These are phyloP conservation scores for Aspergillus sp. DNA, from an alignment of 2,329 filamentous ascomycete species.

Conservation along the genomic window DNA sequence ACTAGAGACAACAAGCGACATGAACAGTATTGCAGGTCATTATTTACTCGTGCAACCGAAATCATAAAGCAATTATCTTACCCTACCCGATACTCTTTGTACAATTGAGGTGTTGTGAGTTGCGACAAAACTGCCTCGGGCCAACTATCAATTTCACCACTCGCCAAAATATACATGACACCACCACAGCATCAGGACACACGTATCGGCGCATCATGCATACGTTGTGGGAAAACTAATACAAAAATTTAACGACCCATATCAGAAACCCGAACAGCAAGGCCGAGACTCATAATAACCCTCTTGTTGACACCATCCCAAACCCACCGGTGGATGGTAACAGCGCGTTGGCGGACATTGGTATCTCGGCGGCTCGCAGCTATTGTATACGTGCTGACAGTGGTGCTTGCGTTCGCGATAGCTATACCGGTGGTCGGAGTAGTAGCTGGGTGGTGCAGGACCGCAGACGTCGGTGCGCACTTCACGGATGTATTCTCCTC, in stretches of 20 bases:
- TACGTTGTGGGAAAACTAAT: neutral
- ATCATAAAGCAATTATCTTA: neutral
- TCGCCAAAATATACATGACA: neutral
- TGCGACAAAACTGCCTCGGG: neutral
- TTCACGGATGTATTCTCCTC: constrained; percentile 17
- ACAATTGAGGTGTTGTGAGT: neutral
- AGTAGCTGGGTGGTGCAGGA: neutral
- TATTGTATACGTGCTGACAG: neutral
- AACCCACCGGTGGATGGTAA: neutral
- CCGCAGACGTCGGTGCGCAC: constrained; percentile 2
- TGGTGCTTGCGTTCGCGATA: neutral
- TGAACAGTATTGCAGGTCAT: neutral
- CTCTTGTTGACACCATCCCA: neutral
- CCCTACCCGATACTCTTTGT: neutral
- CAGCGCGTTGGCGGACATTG: neutral
- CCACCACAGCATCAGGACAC: neutral
- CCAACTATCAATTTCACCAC: neutral
- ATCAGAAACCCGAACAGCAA: neutral
- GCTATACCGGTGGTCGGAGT: neutral
- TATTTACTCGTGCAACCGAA: neutral
- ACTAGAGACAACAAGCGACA: neutral
- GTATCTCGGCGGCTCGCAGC: neutral
- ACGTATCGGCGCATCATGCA: neutral
- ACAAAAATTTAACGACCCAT: neutral
- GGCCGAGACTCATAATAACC: neutral